Evolutionary conservation across 2,329 filamentous ascomycete genomes (phyloP).

Genomic region (Penicillium sclerotigenum): DNA sequence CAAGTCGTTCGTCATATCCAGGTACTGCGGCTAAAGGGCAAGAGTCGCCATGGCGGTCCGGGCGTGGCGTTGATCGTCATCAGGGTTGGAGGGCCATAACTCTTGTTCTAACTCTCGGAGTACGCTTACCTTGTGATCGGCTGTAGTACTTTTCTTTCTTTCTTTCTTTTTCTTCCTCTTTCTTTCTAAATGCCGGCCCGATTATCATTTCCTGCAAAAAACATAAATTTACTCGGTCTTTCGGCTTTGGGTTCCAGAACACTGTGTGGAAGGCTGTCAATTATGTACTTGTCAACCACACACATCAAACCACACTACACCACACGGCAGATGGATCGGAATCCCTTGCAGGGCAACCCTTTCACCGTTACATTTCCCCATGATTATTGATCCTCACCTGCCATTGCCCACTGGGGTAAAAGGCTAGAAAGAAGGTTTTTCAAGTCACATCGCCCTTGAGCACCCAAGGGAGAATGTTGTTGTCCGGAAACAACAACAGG

Average conservation of each 20-base stretch:
- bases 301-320: neutral
- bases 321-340: neutral
- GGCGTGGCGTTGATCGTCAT: conserved; percentile 26
- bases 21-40: conserved; percentile 4
- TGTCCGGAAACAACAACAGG: conserved; percentile 19
- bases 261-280: conserved; percentile 7
- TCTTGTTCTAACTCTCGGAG: conserved; percentile 19
- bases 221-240: neutral
- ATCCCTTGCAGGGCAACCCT: neutral
- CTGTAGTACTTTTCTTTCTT: neutral
- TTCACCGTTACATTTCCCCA: neutral
- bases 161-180: neutral
- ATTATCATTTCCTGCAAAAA: neutral
- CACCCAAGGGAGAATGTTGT: conserved; percentile 9
- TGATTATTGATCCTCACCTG: neutral
- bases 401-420: conserved; percentile 9
- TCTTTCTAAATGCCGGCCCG: neutral
- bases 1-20: neutral
- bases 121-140: conserved; percentile 8
- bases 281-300: neutral
- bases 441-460: conserved; percentile 7
- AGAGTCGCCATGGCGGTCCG: conserved; percentile 12
- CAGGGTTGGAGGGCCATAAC: conserved; percentile 10
- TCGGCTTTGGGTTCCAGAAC: conserved; percentile 15
- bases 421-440: conserved; percentile 10